A percentile compares a stretch with the other conserved stretches of the same genome.
phyloP scores from a whole-genome alignment of 1,284 basidiomycete genomes.

The Trichosporon inkin region DNA sequence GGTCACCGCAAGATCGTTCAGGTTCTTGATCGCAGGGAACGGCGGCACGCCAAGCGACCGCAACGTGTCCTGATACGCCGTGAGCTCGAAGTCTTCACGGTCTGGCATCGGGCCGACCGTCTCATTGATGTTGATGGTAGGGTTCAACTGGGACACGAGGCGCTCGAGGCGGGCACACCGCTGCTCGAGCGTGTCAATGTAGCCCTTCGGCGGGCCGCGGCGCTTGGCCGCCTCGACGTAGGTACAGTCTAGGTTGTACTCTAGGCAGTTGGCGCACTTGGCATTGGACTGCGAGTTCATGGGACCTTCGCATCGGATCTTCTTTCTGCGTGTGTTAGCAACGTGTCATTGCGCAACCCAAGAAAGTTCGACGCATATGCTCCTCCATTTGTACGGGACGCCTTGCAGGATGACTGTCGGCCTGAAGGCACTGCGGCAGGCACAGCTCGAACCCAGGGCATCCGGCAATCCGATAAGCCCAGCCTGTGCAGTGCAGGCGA shows the following conservation, averaged over 20 bases:
- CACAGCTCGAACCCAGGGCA: no score
- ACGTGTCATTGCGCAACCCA: background rate
- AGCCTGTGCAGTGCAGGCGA: no score
- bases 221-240: slow-evolving; percentile 72
- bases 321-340: slow-evolving; percentile 28
- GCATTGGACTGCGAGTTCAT: slow-evolving; percentile 37
- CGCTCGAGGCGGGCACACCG: slow-evolving; percentile 67
- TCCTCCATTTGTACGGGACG: no score
- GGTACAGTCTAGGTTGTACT: slow-evolving; percentile 68
- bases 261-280: slow-evolving; percentile 70
- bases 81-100: slow-evolving; percentile 66
- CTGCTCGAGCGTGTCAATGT: slow-evolving; percentile 65
- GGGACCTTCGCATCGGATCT: slow-evolving; percentile 51
- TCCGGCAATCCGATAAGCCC: no score
- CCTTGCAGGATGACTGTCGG: no score
- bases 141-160: slow-evolving; percentile 63
- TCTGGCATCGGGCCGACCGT: slow-evolving; percentile 66
- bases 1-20: slow-evolving; percentile 7
- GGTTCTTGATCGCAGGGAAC: slow-evolving; percentile 36
- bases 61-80: slow-evolving; percentile 35
- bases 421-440: no score
- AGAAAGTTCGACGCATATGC: no score
- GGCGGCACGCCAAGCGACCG: slow-evolving; percentile 38
- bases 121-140: slow-evolving; percentile 62
- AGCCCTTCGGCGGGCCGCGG: slow-evolving; percentile 80